A percentile compares a stretch with the other conserved stretches of the same genome.
Conservation (phyloP, 805 yeast species). For the Metschnikowia colocasiae region DNA sequence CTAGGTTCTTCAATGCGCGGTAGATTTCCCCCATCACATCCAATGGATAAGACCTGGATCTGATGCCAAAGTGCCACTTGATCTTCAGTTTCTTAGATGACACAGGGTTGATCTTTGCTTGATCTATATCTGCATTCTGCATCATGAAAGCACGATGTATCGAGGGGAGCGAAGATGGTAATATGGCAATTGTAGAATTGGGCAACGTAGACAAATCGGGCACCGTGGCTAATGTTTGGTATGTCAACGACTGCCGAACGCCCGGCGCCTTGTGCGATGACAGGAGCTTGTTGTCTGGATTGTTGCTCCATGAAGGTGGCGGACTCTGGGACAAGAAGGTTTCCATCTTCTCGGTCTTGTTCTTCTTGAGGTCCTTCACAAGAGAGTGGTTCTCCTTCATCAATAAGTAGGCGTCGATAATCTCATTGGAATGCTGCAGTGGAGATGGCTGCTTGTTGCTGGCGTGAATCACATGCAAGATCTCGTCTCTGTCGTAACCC, state of each 20-base stretch:
- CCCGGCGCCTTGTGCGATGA: slow-evolving; percentile 37
- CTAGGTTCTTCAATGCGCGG: slow-evolving; percentile 85
- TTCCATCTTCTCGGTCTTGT: slow-evolving; percentile 50
- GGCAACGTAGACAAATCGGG: slow-evolving; percentile 52
- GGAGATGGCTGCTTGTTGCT: slow-evolving; percentile 36
- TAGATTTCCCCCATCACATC: slow-evolving; percentile 99
- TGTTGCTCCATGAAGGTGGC: slow-evolving; percentile 44
- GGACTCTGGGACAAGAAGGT: slow-evolving; percentile 60
- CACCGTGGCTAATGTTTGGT: slow-evolving; percentile 45
- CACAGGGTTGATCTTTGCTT: slow-evolving; percentile 44
- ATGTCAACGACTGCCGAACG: slow-evolving; percentile 43
- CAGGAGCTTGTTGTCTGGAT: slow-evolving; percentile 14
- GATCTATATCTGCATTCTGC: slow-evolving; percentile 35
- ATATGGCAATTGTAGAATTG: slow-evolving; percentile 80
- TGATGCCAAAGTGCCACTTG: slow-evolving; percentile 97
- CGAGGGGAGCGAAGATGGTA: slow-evolving; percentile 92
- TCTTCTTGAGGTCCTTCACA: slow-evolving; percentile 60
- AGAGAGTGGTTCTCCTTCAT: slow-evolving; percentile 74
- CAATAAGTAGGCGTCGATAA: slow-evolving; percentile 79
- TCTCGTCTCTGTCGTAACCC: slow-evolving; percentile 87
- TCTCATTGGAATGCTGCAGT: slow-evolving; percentile 55
- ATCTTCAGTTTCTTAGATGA: slow-evolving; percentile 84
- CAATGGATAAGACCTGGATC: slow-evolving; percentile 92
- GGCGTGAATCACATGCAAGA: slow-evolving; percentile 62
- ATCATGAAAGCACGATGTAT: slow-evolving; percentile 92